A percentile compares a stretch with the other conserved stretches of the same genome.
These are phyloP conservation scores for Kurtzmaniella quercitrusa DNA, from an alignment of 1,139 yeast species.

Conservation along the genomic window DNA sequence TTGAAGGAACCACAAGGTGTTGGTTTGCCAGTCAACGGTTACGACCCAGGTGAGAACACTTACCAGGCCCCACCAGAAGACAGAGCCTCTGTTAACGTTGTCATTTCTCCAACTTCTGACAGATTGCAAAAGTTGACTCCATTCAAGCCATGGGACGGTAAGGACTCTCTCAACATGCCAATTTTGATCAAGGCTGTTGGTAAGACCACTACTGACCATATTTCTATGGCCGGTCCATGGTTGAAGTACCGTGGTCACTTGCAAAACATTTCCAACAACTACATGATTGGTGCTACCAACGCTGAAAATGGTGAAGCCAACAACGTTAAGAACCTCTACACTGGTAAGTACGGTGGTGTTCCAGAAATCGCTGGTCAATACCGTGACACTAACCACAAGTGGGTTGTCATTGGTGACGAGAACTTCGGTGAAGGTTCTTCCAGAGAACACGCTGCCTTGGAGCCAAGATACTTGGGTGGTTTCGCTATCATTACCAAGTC, in stretches of 20 bases:
- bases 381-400: constrained; percentile 86
- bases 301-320: constrained; percentile 96
- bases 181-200: constrained; percentile 95
- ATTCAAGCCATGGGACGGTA: constrained; percentile 82
- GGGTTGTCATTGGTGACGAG: constrained; percentile 99
- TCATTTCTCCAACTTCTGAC: constrained; percentile 77
- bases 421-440: constrained; percentile 99
- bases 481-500: constrained; percentile 96
- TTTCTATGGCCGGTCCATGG: constrained; percentile 99
- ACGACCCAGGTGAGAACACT: constrained; percentile 93
- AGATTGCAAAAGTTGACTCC: constrained; percentile 51
- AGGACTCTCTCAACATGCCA: constrained; percentile 86
- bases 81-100: constrained; percentile 71
- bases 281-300: constrained; percentile 99
- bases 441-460: constrained; percentile 99
- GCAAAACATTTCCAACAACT: constrained; percentile 97
- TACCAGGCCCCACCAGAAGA: constrained; percentile 97
- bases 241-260: constrained; percentile 99
- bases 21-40: constrained; percentile 90
- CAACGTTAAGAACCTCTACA: constrained; percentile 82
- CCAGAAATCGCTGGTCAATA: constrained; percentile 94
- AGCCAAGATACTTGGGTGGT: constrained; percentile 99
- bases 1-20: constrained; percentile 86
- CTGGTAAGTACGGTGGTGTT: constrained; percentile 91
- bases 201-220: constrained; percentile 99